These are phyloP conservation scores for Trypanosomatidae sp. DNA, from an alignment of 208 protist species.

Conservation along the genomic window DNA sequence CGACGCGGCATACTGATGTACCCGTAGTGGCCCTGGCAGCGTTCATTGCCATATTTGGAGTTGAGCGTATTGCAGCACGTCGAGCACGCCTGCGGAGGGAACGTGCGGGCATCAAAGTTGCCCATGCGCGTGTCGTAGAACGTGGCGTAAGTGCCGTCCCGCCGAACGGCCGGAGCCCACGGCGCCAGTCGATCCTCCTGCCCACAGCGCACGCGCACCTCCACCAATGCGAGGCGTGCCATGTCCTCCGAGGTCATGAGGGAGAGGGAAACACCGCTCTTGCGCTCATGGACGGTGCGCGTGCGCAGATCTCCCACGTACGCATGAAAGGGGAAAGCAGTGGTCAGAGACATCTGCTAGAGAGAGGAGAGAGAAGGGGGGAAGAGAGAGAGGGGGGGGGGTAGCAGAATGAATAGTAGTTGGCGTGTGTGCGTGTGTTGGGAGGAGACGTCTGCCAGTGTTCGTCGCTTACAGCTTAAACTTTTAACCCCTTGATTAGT, in stretches of 20 bases:
- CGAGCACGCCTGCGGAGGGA: slow-evolving; percentile 78
- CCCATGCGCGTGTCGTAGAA: slow-evolving; percentile 92
- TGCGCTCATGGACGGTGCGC: slow-evolving; percentile 54
- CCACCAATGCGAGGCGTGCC: slow-evolving; percentile 71
- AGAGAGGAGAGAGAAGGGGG: not conserved
- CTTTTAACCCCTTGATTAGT: not conserved
- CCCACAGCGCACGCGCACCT: slow-evolving; percentile 71
- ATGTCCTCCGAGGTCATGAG: slow-evolving; percentile 85
- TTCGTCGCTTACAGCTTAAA: not conserved
- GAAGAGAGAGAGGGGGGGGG: not conserved
- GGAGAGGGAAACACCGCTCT: slow-evolving; percentile 78
- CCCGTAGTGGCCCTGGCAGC: slow-evolving; percentile 88
- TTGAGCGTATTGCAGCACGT: slow-evolving; percentile 64
- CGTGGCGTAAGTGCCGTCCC: slow-evolving; percentile 49
- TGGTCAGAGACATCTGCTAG: slow-evolving; percentile 79
- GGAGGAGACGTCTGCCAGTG: not conserved
- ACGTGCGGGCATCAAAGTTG: slow-evolving; percentile 82
- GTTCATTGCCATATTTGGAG: slow-evolving; percentile 81
- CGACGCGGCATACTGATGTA: slow-evolving; percentile 82
- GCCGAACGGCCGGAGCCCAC: slow-evolving; percentile 21
- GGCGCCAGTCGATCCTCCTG: slow-evolving; percentile 55
- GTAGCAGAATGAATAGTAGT: not conserved
- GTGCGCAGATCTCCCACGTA: slow-evolving; percentile 85
- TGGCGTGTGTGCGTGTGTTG: no score
- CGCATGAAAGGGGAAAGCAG: slow-evolving; percentile 82